Percentiles rank a stretch among this genome's conserved stretches.
These are phyloP conservation scores for Salix arbutifolia DNA, from an alignment of 345 rosid genomes.

Conservation along the genomic window DNA sequence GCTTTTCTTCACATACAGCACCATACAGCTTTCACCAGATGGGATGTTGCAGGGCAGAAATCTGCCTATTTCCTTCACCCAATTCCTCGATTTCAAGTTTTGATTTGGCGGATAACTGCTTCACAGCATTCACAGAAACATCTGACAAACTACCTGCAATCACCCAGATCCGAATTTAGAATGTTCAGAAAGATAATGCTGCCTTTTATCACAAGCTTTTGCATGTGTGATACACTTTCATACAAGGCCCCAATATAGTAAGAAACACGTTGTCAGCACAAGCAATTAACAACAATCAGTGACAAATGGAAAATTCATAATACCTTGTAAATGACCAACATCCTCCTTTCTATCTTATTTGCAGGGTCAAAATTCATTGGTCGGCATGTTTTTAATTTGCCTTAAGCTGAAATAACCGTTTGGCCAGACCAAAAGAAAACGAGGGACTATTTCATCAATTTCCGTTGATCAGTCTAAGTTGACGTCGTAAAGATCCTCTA, in stretches of 20 bases:
- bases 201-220: neutral
- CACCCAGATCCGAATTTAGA: conserved; percentile 5
- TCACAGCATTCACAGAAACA: conserved; percentile 55
- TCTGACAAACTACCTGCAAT: conserved; percentile 51
- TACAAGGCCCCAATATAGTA: neutral
- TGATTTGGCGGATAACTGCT: conserved; percentile 65
- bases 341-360: conserved; percentile 84
- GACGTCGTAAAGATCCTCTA: conserved; percentile 13
- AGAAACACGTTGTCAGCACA: neutral
- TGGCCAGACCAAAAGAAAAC: conserved; percentile 22
- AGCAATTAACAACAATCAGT: neutral
- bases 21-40: conserved; percentile 61
- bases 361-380: conserved; percentile 63
- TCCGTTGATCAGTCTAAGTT: neutral
- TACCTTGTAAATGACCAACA: conserved; percentile 93
- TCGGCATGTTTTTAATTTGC: conserved; percentile 71
- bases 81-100: conserved; percentile 66
- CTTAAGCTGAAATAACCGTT: conserved; percentile 72
- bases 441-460: neutral
- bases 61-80: conserved; percentile 67
- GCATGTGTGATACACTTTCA: neutral
- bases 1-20: conserved; percentile 60
- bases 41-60: conserved; percentile 65
- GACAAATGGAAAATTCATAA: neutral
- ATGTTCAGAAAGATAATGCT: neutral